Conservation (phyloP, 345 rosid species). For the Lepidium africanum region DNA sequence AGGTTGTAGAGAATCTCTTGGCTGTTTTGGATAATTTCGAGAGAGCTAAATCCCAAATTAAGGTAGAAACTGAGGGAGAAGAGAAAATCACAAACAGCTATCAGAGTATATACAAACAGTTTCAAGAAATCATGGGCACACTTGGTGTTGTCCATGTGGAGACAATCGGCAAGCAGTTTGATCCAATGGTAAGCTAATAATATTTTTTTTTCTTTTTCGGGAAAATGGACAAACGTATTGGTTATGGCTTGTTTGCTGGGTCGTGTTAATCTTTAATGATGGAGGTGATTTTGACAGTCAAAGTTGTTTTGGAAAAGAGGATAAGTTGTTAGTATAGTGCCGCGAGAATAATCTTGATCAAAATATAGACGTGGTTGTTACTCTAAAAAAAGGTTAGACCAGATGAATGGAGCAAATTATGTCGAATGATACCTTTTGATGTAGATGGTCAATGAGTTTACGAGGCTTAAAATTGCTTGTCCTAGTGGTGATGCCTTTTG, state of each 20-base stretch:
- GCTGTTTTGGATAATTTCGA: conserved; percentile 86
- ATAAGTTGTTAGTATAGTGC: neutral
- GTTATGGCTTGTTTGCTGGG: neutral
- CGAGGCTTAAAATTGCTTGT: neutral
- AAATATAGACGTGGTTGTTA: neutral
- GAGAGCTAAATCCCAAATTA: conserved; percentile 86
- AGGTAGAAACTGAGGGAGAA: conserved; percentile 82
- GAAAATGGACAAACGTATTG: neutral
- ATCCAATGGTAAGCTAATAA: conserved; percentile 77
- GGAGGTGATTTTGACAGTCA: neutral
- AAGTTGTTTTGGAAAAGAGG: neutral
- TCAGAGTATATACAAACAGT: conserved; percentile 92
- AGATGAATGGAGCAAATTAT: neutral
- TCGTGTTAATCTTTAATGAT: neutral
- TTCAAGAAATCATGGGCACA: conserved; percentile 62
- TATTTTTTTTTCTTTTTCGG: neutral
- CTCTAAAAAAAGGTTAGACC: neutral
- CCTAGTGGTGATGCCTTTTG: neutral
- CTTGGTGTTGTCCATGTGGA: conserved; percentile 83
- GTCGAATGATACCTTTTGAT: neutral
- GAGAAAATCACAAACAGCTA: conserved; percentile 84
- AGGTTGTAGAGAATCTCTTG: conserved; percentile 74
- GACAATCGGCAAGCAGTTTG: conserved; percentile 75
- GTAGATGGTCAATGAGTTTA: neutral
- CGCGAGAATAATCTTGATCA: neutral